A percentile compares a stretch with the other conserved stretches of the same genome.
These are phyloP conservation scores for Microbotryomycetes sp. DNA, from an alignment of 1,284 basidiomycete genomes.

Conservation along the genomic window DNA sequence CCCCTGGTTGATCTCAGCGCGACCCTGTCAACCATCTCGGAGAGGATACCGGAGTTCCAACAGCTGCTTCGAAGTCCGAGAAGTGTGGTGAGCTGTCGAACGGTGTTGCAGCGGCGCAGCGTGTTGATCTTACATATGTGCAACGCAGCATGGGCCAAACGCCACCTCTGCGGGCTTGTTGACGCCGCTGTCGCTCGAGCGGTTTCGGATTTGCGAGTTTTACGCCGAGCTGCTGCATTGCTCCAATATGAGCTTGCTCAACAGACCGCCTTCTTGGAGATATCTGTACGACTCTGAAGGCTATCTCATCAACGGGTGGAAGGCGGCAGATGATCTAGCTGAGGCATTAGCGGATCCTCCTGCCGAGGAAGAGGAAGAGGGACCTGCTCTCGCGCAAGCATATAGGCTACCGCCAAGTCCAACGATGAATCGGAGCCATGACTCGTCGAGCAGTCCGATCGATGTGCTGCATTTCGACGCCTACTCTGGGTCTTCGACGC, in stretches of 20 bases:
- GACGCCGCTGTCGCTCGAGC: constrained; percentile 81
- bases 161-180: constrained; percentile 49
- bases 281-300: constrained; percentile 18
- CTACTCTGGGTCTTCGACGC: constrained; percentile 18
- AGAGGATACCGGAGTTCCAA: constrained; percentile 64
- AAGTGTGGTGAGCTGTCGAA: constrained; percentile 65
- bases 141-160: constrained; percentile 20
- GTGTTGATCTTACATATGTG: background rate
- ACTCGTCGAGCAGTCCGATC: background rate
- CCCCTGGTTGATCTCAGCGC: constrained; percentile 85
- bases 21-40: constrained; percentile 68
- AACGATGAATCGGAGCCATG: constrained; percentile 3
- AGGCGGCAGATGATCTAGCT: constrained; percentile 21
- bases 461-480: constrained; percentile 1
- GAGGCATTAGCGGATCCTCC: constrained; percentile 16
- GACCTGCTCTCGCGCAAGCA: background rate
- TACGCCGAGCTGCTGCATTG: constrained; percentile 96
- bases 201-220: constrained; percentile 94
- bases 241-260: constrained; percentile 95
- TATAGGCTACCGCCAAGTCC: background rate
- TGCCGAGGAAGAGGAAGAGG: background rate
- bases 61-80: constrained; percentile 63
- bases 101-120: constrained; percentile 31
- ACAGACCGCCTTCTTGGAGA: constrained; percentile 50
- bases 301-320: constrained; percentile 19